Evolutionary conservation across 2,329 filamentous ascomycete genomes (phyloP), one percentile per base, ranked within the genome.

Genomic region (Drechmeria coniospora): DNA sequence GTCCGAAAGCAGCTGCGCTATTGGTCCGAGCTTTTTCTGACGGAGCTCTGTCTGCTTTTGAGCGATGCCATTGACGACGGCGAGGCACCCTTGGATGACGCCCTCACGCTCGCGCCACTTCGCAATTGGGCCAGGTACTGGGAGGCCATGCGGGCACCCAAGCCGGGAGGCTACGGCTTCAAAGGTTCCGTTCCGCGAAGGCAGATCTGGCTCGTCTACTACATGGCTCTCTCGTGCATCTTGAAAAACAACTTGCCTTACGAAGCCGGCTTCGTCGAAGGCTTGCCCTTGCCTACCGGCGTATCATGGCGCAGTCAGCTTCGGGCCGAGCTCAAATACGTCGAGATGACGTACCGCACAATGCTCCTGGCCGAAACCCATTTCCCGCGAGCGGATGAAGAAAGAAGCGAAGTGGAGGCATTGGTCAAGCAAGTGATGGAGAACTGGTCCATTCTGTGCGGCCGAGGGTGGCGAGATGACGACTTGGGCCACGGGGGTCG

Each of bases 371-470:
- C 67, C 31, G 82, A 92, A 46, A 80, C 79, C 0, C 64, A 67
- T 16, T 98, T 98, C 41, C 90, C 90, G 0, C 78, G 74, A 40
- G 86, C 90, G 1, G 77, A 80, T 23, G 74, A 90, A 42, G 65
- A 71, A 28, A 83, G 86, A 32, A 59, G 68, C 24, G 79, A 87
- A 45, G 70, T 95, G 3, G 87, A 95, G 47, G 59, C 61, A 7
- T 95, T 90, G 64, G 74, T 84, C 13, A 69, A 79, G 36, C 67
- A 77, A 29, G 79, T 83, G 8, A 75, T 92, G 45, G 64, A 61
- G 37, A 95, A 95, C 47, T 98, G 90, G 90, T 61, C 68, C 27
- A 62, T 90, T 19, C 54, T 94, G 6, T 83, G 79, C 40, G 81
- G 86, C 6, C 68, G 76, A 16, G 69, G 69, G 11, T 94, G 86